Base-by-base conservation (phyloP, 2,329 filamentous ascomycete species). In the Cladorrhinum sp. region DNA sequence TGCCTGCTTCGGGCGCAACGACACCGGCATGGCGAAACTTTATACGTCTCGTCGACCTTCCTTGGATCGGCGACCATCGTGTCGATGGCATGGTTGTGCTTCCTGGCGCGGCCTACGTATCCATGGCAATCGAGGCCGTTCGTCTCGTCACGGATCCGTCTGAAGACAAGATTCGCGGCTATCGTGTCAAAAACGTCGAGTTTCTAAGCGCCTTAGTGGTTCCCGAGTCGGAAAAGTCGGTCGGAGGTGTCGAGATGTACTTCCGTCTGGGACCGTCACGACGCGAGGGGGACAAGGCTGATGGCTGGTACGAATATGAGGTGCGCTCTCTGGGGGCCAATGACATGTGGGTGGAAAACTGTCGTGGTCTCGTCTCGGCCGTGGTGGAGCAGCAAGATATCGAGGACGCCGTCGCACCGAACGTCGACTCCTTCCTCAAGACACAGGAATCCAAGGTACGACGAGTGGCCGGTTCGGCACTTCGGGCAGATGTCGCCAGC, bases 21-120 rank as follows among this genome's bases (percentile, higher is more conserved):
- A 65, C 36, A 16, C 65, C 1, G 23, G 26, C 53, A 61, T 83
- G 80, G 81, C 72, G 79, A 21, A 79, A 80, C 50, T 71, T 73
- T 6, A 30, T 68, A 9, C 68, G 66, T 16, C 54, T 57, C 3
- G 28, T 64, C n/a, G 58, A 53, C 2, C 56, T 65, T 39, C 48
- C 51, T 10, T 58, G 60, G 12, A 46, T 23, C 9, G 50, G 21
- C 7, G 36, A 56, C 23, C 51, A 52, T 48, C 46, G 26, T 14
- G 48, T 65, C n/a, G 63, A 65, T 51, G 50, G 48, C 8, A 48
- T 54, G 8, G 50, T 57, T 23, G 53, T 30, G 8, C 33, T 61
- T 16, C 52, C 36, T 16, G 24, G 30, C 33, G 16, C 16, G 0
- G 39, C 23, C 9, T 39, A 54, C 23, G 21, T 10, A 1, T 36